phyloP scores from a whole-genome alignment of 2,329 filamentous ascomycete genomes.

The Aureobasidium sp. region DNA sequence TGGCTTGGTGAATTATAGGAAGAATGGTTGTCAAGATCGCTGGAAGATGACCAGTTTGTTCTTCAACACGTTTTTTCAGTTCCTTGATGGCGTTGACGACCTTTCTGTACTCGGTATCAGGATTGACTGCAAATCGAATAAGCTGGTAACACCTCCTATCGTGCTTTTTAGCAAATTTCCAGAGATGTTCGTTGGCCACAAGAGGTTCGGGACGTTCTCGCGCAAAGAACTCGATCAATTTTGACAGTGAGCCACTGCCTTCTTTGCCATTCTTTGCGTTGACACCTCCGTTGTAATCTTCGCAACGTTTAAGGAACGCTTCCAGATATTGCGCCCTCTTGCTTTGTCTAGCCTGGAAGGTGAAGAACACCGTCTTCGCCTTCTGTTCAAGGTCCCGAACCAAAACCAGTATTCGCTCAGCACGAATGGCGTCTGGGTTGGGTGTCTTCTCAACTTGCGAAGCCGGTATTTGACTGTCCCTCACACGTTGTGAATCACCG shows the following conservation, averaged over 20 bases:
- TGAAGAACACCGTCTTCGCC: constrained; percentile 82
- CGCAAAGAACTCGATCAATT: constrained; percentile 65
- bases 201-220: constrained; percentile 69
- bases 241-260: constrained; percentile 62
- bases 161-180: constrained; percentile 85
- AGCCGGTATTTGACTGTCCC: constrained; percentile 48
- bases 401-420: constrained; percentile 76
- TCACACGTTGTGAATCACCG: constrained; percentile 53
- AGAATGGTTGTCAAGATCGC: constrained; percentile 70
- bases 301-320: constrained; percentile 75
- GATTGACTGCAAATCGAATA: constrained; percentile 74
- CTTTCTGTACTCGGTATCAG: constrained; percentile 85
- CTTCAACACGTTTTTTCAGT: constrained; percentile 71
- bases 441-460: constrained; percentile 35
- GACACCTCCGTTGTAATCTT: constrained; percentile 82
- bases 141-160: constrained; percentile 87
- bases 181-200: constrained; percentile 67
- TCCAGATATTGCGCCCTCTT: constrained; percentile 66
- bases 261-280: constrained; percentile 63
- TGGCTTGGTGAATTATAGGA: constrained; percentile 75
- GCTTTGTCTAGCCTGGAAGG: constrained; percentile 71
- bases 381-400: constrained; percentile 69
- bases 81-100: constrained; percentile 88
- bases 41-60: constrained; percentile 51
- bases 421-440: constrained; percentile 70